A percentile compares a stretch with the other conserved stretches of the same genome.
Evolutionary conservation across 2,329 filamentous ascomycete species (phyloP).

Genomic region (Xylaria sp.): DNA sequence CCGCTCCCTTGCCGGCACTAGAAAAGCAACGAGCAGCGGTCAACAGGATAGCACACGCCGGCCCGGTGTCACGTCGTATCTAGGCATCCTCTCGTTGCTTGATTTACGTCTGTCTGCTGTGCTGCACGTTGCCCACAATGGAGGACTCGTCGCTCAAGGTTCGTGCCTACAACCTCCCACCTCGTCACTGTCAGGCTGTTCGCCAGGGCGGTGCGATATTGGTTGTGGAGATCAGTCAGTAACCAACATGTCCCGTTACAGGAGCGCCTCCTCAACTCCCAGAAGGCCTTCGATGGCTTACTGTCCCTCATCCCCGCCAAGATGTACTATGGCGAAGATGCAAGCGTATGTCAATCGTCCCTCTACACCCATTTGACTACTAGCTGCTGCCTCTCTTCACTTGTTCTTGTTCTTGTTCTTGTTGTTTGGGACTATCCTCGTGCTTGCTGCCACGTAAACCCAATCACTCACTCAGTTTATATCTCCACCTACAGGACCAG

Average conservation of each 20-base stretch:
- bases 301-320: slow-evolving; percentile 90
- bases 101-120: slow-evolving; percentile 1
- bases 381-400: neutral
- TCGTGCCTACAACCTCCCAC: slow-evolving; percentile 46
- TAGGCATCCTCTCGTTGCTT: neutral
- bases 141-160: slow-evolving; percentile 61
- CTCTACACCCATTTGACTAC: slow-evolving; percentile 4
- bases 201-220: neutral
- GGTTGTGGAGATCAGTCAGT: slow-evolving; percentile 33
- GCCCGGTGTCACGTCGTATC: neutral
- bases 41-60: neutral
- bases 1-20: slow-evolving; percentile 2
- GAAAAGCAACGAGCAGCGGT: slow-evolving; percentile 2
- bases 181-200: slow-evolving; percentile 34
- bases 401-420: neutral
- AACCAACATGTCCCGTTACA: slow-evolving; percentile 48
- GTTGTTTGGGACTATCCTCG: neutral
- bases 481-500: slow-evolving; percentile 73
- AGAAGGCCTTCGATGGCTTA: slow-evolving; percentile 86
- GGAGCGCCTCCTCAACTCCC: slow-evolving; percentile 67
- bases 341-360: slow-evolving; percentile 68
- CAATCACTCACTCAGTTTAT: slow-evolving; percentile 37
- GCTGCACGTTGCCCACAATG: slow-evolving; percentile 47
- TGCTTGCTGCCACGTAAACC: slow-evolving; percentile 27
- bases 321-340: slow-evolving; percentile 89